phyloP scores from a whole-genome alignment of 352 stramenopile species.

The Globisporangium canariense region DNA sequence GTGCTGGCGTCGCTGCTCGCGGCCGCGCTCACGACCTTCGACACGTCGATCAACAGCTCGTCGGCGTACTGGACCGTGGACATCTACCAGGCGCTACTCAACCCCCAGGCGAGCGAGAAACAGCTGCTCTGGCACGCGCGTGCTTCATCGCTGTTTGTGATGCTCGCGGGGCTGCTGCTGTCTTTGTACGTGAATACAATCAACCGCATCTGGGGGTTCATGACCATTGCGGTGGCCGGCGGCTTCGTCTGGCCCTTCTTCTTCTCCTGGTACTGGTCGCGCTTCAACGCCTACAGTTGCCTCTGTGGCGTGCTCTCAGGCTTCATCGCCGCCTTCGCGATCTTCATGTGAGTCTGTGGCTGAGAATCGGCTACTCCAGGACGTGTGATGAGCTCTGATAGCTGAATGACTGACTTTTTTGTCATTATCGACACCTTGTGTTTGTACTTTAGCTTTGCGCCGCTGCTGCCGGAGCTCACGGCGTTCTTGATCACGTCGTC shows the following conservation, averaged over 20 bases:
- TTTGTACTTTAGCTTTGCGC: conserved; percentile 31
- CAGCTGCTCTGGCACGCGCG: conserved; percentile 68
- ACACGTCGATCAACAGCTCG: conserved; percentile 75
- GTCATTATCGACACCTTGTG: background rate
- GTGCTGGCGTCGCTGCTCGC: conserved; percentile 67
- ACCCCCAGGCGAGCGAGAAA: conserved; percentile 46
- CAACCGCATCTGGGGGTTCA: conserved; percentile 81
- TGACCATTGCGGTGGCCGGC: conserved; percentile 68
- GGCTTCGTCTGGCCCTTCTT: conserved; percentile 75
- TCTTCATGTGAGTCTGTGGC: conserved; percentile 59
- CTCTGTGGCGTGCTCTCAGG: conserved; percentile 48
- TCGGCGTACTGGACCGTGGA: conserved; percentile 83
- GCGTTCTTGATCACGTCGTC: conserved; percentile 62
- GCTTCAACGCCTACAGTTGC: conserved; percentile 69
- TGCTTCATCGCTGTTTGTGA: conserved; percentile 51
- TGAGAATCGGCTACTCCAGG: no score
- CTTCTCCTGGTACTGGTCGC: conserved; percentile 79
- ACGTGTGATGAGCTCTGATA: no score
- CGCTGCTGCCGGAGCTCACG: conserved; percentile 46
- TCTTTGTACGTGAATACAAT: conserved; percentile 72
- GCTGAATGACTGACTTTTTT: background rate
- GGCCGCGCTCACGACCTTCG: conserved; percentile 74
- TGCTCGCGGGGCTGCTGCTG: conserved; percentile 52
- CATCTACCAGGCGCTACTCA: conserved; percentile 74
- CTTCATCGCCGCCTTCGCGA: conserved; percentile 45